Evolutionary conservation across 257 asterid species (phyloP), one percentile per base, ranked within the genome.

Genomic region (Vinca minor): DNA sequence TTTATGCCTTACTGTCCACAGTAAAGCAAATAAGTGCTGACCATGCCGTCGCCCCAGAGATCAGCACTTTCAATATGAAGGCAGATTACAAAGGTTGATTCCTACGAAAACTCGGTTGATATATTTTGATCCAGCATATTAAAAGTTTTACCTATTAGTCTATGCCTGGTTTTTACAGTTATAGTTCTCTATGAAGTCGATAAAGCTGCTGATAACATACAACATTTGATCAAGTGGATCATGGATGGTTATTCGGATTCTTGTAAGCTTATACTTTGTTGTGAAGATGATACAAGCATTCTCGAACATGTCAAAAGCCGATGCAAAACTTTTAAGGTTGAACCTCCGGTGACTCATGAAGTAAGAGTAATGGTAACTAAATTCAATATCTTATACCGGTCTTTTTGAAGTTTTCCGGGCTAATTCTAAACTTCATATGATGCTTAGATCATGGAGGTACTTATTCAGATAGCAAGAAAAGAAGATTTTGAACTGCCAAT

Each of bases 201-300:
- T 71, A 87, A 85, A 81, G 86, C 96, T 1, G 73, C 83, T n/a
- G 91, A 83, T 77, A 87, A 82, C 77, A 75, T 89, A 59, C 95
- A 85, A 17, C 96, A 87, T 73, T 74, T 89, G 0, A 71, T 87
- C 60, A 87, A 89, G 76, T 89, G 96, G 96, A 85, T 83, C 58
- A 87, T 87, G 85, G 96, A 89, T 71, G 80, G 95, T 64, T 87
- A 87, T 71, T 74, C 96, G 1, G 94, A 89, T 70, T 83, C 86
- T 56, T 87, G 94, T 70, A 89, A 79, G 38, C 89, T 89, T 21
- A 73, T 89, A 68, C 91, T 89, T 42, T 84, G 87, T 73, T 87
- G 96, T 70, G 87, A 84, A 81, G 86, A 82, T 63, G 95, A 89
- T 39, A 74, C 49, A 59, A 73, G 83, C 64, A 83, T 87, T 47